Conservation (phyloP, 2,329 filamentous ascomycete genomes). For the Juglanconis juglandina region DNA sequence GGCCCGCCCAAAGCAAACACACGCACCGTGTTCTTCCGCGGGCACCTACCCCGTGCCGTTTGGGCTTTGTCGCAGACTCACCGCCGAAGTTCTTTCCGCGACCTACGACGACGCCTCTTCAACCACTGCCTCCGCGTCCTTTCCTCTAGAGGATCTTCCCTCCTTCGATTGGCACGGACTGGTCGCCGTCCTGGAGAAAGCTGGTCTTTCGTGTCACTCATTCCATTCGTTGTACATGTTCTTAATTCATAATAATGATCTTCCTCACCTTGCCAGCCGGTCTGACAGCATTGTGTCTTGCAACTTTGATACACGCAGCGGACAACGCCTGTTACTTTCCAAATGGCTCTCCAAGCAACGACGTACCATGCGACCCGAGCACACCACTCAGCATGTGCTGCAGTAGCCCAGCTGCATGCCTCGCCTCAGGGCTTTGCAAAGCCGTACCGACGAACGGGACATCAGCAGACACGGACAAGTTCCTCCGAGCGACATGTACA, state of each 20-base stretch:
- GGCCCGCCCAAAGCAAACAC: neutral
- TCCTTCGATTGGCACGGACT: neutral
- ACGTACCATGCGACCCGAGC: constrained; percentile 5
- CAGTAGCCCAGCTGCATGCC: constrained; percentile 3
- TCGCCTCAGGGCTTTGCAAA: constrained; percentile 11
- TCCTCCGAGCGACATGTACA: constrained; percentile 10
- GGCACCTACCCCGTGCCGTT: constrained; percentile 2
- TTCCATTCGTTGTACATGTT: neutral
- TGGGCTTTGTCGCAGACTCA: constrained; percentile 5
- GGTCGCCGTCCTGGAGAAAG: constrained; percentile 3
- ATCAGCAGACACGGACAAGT: neutral
- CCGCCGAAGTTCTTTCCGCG: neutral
- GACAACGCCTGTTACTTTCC: constrained; percentile 1
- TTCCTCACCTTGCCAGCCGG: constrained; percentile 4
- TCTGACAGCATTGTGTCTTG: constrained; percentile 7
- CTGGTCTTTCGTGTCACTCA: constrained; percentile 17
- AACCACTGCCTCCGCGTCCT: neutral
- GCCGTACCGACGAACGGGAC: neutral
- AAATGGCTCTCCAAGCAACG: constrained; percentile 2
- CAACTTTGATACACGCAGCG: constrained; percentile 1
- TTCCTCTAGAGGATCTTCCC: neutral
- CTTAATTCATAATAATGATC: constrained; percentile 5
- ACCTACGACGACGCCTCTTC: neutral
- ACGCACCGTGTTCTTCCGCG: neutral
- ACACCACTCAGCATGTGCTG: constrained; percentile 7